These are phyloP conservation scores for Fagopyrum esculentum DNA, from an alignment of 148 eudicot species.

Conservation along the genomic window DNA sequence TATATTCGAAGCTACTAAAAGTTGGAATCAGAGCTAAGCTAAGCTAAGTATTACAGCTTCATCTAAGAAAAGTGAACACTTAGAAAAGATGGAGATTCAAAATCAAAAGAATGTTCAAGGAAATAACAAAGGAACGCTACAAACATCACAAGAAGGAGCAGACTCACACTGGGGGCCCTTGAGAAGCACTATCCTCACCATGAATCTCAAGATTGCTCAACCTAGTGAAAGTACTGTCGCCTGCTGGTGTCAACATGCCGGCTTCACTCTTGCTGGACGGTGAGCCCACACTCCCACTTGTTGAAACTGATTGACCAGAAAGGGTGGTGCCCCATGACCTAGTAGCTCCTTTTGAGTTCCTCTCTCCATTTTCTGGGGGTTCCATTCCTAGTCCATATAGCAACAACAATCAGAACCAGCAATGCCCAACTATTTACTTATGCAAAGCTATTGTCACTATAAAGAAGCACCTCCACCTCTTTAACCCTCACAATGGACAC, in stretches of 20 bases:
- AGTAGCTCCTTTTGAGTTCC: conserved; percentile 36
- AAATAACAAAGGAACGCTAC: background rate
- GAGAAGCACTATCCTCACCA: conserved; percentile 63
- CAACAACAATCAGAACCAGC: background rate
- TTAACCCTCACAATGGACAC: background rate
- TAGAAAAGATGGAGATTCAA: background rate
- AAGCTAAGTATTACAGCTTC: background rate
- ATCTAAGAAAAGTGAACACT: background rate
- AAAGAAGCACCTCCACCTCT: background rate
- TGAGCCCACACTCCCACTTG: conserved; percentile 89
- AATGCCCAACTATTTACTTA: background rate
- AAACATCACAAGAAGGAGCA: conserved; percentile 7
- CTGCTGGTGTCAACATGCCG: conserved; percentile 59
- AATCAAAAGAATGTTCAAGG: background rate
- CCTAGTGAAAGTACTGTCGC: conserved; percentile 53
- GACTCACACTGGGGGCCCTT: conserved; percentile 58
- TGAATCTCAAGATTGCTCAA: conserved; percentile 73
- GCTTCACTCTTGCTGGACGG: conserved; percentile 68
- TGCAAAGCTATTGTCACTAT: background rate
- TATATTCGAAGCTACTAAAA: background rate
- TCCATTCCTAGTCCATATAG: conserved; percentile 23
- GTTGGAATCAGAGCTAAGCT: background rate
- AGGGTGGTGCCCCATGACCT: conserved; percentile 68
- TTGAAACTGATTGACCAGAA: conserved; percentile 86
- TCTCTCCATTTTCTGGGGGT: conserved; percentile 40